Evolutionary conservation across 768 basidiomycete genomes (phyloP), one percentile per base, ranked within the genome.

Genomic region (Podaxis sp.): DNA sequence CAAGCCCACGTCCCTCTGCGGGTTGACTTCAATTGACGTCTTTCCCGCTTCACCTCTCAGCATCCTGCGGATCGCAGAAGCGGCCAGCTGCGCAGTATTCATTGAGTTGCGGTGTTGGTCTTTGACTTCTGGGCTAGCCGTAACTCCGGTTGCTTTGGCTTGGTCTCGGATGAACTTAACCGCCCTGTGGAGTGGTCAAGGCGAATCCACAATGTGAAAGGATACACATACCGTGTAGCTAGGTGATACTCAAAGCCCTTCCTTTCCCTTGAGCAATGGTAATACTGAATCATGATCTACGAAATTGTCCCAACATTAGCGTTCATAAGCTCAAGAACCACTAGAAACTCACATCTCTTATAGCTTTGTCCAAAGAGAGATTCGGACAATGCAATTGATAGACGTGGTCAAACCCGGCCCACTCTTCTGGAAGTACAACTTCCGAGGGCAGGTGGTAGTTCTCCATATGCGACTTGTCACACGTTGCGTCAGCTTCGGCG

Each of bases 331-430:
- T 33, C 8, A 8, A 37, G 27, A n/a, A 59, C n/a, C 12, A 55
- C 24, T 27, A 41, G 29, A 15, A n/a, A 76, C 89, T 68, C 67
- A 95, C 92, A 73, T 96, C 90, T 65, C 94, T 87, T 33, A 88
- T 85, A 25, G 85, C 81, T 69, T 86, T 87, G 67, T 88, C 89
- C 77, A 94, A 79, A 67, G 86, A 87, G 51, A 96, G 80, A 53
- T 85, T 89, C 0, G 94, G 95, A 64, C 85, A 90, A 73, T 97
- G 94, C 15, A 94, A 82, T 69, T 96, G 92, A 70, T 95, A 93
- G 25, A 95, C 93, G 68, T 96, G 91, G 70, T 91, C 89, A 74
- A 96, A 98, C 63, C 87, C 85, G 2, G 82, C 83, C 90, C 86
- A 89, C 68, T 93, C 90, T 24, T 85, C 78, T 27, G 86, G 78